Conservation (phyloP, 2,329 filamentous ascomycete genomes). For the Microdochium paspali region DNA sequence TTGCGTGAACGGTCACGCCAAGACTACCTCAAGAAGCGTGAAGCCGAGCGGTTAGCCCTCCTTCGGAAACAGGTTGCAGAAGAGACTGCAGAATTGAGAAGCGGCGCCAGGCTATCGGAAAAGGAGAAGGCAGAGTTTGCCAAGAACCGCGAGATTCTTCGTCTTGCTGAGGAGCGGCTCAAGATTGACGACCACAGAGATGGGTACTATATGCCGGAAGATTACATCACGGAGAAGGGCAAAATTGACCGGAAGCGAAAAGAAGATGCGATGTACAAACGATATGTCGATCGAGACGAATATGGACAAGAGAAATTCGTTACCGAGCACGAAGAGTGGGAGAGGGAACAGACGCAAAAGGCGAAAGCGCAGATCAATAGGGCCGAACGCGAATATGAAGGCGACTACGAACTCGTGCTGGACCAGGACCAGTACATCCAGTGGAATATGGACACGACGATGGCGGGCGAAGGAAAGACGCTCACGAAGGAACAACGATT, state of each 20-base stretch:
- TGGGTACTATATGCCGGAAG: constrained; percentile 87
- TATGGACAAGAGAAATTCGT: constrained; percentile 82
- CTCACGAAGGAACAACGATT: constrained; percentile 71
- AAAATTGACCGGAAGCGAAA: constrained; percentile 84
- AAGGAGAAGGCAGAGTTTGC: constrained; percentile 81
- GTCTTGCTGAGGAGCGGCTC: constrained; percentile 74
- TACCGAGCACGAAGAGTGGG: constrained; percentile 95
- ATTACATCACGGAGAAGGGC: constrained; percentile 89
- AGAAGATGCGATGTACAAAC: constrained; percentile 79
- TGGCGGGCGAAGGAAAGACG: constrained; percentile 62
- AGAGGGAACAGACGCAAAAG: constrained; percentile 78
- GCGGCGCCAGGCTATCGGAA: constrained; percentile 65
- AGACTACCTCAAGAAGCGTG: constrained; percentile 88
- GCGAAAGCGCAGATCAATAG: constrained; percentile 78
- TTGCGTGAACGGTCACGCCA: constrained; percentile 78
- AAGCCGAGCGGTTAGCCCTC: constrained; percentile 76
- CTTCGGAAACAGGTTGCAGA: constrained; percentile 84
- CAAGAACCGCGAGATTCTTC: constrained; percentile 73
- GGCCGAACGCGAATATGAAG: constrained; percentile 65
- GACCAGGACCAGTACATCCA: constrained; percentile 83
- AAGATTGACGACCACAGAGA: constrained; percentile 86
- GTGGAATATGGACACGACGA: constrained; percentile 66
- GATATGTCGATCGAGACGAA: constrained; percentile 81
- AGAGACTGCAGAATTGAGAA: constrained; percentile 71
- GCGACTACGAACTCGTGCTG: constrained; percentile 87